Base-by-base conservation (phyloP, 768 basidiomycete species). In the Fomitopsis serialis region DNA sequence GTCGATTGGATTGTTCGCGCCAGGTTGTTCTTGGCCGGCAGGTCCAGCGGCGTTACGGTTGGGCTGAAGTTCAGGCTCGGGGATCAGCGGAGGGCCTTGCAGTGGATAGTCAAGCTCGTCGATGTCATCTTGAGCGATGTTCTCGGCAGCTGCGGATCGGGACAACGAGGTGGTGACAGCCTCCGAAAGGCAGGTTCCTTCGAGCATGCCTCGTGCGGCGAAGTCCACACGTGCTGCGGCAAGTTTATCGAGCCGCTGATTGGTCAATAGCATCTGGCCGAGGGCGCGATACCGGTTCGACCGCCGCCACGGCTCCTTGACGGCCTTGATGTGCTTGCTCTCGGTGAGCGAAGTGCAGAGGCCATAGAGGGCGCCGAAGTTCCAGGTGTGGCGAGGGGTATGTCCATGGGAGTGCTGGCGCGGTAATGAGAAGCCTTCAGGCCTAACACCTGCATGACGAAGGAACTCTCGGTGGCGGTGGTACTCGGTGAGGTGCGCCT, bases 181-280 rank as follows among this genome's bases (percentile, higher is more conserved):
- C 3, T 15, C 17, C 4, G n/a, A n/a, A n/a, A n/a, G n/a, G n/a
- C n/a, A n/a, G n/a, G n/a, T n/a, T n/a, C 43, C 58, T 24, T 50
- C 21, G 1, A 63, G 48, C 54, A 63, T 55, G 1, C 62, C 61
- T 2, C 57, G 59, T 9, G 27, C 23, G 0, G 27, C 23, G 40
- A 65, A 61, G 37, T 63, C 55, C 1, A 46, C 54, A 15, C 55
- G 56, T 13, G 52, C 32, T 1, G 66, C 66, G 1, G 56, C 51
- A 10, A 67, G 58, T 48, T 65, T 65, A 47, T 63, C 63, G 2
- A 63, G 58, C 2, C 66, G 58, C 40, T 63, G 59, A 44, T 63
- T 60, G 4, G 52, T 61, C 17, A 36, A 25, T 1, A 63, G 42
- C 58, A 58, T 63, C 36, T 63, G 62, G 1, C n/a, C 42, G 17